Evolutionary conservation across 257 asterid genomes (phyloP).

Genomic region (Jaltomata sinuosa): DNA sequence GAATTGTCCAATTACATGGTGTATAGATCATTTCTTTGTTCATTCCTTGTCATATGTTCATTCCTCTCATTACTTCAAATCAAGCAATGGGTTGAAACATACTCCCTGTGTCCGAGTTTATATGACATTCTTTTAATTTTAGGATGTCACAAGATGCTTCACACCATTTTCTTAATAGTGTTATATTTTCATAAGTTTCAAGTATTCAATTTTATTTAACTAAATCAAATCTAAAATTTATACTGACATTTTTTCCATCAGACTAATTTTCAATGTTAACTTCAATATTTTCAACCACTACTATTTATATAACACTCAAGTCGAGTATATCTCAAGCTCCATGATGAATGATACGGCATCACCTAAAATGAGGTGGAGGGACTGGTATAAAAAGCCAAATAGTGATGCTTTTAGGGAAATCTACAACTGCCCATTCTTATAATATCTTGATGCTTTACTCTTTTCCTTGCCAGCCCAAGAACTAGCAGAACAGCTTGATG

Average conservation of each 20-base stretch:
- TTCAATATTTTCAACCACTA: not conserved
- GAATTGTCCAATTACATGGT: not conserved
- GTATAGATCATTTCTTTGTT: not conserved
- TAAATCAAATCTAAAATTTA: not conserved
- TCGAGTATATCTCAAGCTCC: not conserved
- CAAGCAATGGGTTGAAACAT: not conserved
- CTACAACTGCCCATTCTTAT: constrained; percentile 8
- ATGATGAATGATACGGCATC: not conserved
- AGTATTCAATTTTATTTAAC: not conserved
- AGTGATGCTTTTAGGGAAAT: not conserved
- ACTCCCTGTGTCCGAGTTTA: not conserved
- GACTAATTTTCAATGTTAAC: not conserved
- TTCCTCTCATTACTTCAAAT: not conserved
- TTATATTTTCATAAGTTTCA: not conserved
- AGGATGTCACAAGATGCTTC: not conserved
- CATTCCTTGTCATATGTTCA: not conserved
- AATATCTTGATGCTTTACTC: not conserved
- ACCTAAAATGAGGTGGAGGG: not conserved
- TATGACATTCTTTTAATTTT: not conserved
- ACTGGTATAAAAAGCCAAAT: not conserved
- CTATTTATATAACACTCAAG: not conserved
- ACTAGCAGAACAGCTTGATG: constrained; percentile 75
- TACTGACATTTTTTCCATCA: not conserved
- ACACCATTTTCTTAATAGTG: not conserved
- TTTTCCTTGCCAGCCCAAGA: constrained; percentile 41